A percentile compares a stretch with the other conserved stretches of the same genome.
These are phyloP conservation scores for Claviceps sp. DNA, from an alignment of 2,329 filamentous ascomycete genomes.

Conservation along the genomic window DNA sequence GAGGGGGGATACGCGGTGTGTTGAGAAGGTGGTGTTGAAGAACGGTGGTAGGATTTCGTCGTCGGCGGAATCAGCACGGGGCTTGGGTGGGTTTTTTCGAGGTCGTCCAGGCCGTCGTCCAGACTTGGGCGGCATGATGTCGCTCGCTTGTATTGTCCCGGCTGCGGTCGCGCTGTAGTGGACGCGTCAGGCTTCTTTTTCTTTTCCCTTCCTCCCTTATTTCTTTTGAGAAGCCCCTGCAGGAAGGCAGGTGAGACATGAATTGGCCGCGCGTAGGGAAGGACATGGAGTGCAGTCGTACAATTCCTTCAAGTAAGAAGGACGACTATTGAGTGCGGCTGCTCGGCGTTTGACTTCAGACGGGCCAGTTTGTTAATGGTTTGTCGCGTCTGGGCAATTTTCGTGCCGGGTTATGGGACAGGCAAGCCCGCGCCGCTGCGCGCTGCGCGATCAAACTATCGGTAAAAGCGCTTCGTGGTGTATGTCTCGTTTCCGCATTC, in stretches of 20 bases:
- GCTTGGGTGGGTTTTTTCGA: slow-evolving; percentile 4
- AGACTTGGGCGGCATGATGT: slow-evolving; percentile 3
- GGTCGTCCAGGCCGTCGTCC: slow-evolving; percentile 1
- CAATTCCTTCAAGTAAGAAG: background rate
- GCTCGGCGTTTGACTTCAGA: too few species aligned
- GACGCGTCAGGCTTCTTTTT: background rate
- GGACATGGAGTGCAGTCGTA: background rate
- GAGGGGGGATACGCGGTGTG: slow-evolving; percentile 41
- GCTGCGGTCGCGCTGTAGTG: background rate
- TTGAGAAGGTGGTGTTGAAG: slow-evolving; percentile 46
- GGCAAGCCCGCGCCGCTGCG: background rate
- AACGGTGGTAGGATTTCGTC: slow-evolving; percentile 26
- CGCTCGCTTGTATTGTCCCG: background rate
- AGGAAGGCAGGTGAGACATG: background rate
- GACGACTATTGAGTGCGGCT: too few species aligned
- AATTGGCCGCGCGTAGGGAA: background rate
- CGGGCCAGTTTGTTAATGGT: background rate
- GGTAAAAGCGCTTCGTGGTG: background rate
- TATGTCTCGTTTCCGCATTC: background rate
- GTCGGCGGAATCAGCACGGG: slow-evolving; percentile 12
- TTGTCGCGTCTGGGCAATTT: background rate
- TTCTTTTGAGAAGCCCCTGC: background rate
- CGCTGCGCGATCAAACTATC: background rate
- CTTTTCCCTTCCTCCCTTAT: background rate
- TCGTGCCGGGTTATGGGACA: background rate